phyloP scores from a whole-genome alignment of 2,329 filamentous ascomycete species.

The Pseudogymnoascus sp. region DNA sequence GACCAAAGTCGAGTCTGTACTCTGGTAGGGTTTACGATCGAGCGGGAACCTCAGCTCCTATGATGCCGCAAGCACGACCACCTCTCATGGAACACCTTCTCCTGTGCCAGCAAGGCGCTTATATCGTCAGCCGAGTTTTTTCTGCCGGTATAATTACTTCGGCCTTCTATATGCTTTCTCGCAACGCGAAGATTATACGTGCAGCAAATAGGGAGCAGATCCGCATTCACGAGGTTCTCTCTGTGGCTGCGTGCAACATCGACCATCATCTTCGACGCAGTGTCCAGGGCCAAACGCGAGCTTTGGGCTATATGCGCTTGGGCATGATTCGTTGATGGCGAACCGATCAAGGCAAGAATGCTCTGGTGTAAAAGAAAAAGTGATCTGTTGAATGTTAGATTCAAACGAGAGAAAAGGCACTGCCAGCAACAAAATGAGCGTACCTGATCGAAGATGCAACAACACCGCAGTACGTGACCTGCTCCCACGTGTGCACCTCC shows the following conservation, averaged over 20 bases:
- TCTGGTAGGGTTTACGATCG: too few species aligned
- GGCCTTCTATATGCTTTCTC: not conserved
- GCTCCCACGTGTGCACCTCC: too few species aligned
- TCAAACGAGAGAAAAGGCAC: not conserved
- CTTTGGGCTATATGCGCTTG: not conserved
- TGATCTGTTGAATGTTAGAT: not conserved
- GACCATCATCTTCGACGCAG: conserved; percentile 7
- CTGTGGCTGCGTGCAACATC: not conserved
- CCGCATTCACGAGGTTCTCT: not conserved
- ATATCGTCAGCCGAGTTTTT: too few species aligned
- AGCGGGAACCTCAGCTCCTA: too few species aligned
- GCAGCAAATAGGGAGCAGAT: not conserved
- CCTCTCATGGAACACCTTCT: too few species aligned
- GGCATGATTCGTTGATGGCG: not conserved
- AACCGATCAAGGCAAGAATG: not conserved
- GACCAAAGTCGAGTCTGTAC: too few species aligned
- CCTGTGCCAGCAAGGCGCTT: too few species aligned
- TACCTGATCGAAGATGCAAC: too few species aligned
- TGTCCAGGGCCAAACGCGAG: conserved; percentile 1
- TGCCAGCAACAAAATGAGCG: too few species aligned
- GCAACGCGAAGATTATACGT: not conserved
- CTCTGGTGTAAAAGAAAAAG: conserved; percentile 7
- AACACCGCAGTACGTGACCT: too few species aligned
- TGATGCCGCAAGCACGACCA: too few species aligned
- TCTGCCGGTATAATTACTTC: too few species aligned